Conservation (phyloP, 768 basidiomycete genomes). For the Gymnopilus junonius region DNA sequence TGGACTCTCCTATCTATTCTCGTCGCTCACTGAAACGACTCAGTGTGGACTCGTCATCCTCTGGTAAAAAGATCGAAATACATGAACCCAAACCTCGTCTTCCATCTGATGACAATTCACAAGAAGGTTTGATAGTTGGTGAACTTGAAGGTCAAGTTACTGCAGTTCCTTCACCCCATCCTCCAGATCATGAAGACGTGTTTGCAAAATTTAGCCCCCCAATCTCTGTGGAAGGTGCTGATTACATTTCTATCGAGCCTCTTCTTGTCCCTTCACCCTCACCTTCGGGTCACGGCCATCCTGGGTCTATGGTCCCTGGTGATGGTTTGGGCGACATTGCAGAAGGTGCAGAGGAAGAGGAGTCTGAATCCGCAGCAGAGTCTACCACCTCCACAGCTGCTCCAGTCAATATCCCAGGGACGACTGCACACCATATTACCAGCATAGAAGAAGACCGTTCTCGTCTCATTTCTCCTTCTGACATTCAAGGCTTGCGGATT, state of each 20-base stretch:
- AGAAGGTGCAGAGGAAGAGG: slow-evolving; percentile 56
- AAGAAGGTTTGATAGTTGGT: slow-evolving; percentile 10
- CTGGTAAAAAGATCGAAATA: slow-evolving; percentile 15
- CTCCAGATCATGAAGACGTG: slow-evolving; percentile 11
- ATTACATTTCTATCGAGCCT: slow-evolving; percentile 51
- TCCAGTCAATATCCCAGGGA: slow-evolving; percentile 4
- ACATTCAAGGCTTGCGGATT: slow-evolving; percentile 64
- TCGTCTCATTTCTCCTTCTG: slow-evolving; percentile 36
- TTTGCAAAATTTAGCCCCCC: slow-evolving; percentile 26
- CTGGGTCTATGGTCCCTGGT: slow-evolving; percentile 16
- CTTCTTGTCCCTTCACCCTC: slow-evolving; percentile 44
- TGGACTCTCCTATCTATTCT: slow-evolving; percentile 46
- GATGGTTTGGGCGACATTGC: slow-evolving; percentile 61
- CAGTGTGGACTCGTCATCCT: slow-evolving; percentile 25
- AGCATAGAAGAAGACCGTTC: slow-evolving; percentile 20
- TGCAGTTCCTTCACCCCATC: slow-evolving; percentile 26
- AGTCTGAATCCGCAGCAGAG: slow-evolving; percentile 18
- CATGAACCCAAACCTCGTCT: slow-evolving; percentile 25
- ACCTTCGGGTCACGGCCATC: background rate
- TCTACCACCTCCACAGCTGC: slow-evolving; percentile 14
- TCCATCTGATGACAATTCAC: slow-evolving; percentile 19
- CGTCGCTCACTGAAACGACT: slow-evolving; percentile 24
- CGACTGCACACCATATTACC: background rate
- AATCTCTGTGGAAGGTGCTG: slow-evolving; percentile 6
- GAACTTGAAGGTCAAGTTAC: slow-evolving; percentile 12